Conservation (phyloP, 768 basidiomycete species). For the Clitopilus passeckerianus region DNA sequence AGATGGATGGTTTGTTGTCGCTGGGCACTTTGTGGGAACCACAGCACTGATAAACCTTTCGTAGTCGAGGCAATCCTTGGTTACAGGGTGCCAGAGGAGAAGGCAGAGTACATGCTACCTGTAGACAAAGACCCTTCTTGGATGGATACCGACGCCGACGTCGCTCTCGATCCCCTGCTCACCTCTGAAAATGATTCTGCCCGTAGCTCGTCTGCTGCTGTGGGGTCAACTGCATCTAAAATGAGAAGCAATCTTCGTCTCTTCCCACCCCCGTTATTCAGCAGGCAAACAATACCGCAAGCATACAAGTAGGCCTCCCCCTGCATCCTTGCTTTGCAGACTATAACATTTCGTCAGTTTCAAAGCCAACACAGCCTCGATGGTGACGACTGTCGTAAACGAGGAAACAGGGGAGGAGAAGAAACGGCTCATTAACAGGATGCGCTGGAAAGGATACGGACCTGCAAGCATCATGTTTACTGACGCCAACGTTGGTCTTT, state of each 20-base stretch:
- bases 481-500: slow-evolving; percentile 49
- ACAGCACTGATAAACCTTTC: slow-evolving; percentile 1
- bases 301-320: slow-evolving; percentile 62
- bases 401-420: slow-evolving; percentile 78
- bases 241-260: slow-evolving; percentile 61
- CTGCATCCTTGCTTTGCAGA: not conserved
- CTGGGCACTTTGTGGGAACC: not conserved
- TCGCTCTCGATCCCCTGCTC: slow-evolving; percentile 51
- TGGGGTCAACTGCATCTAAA: slow-evolving; percentile 9
- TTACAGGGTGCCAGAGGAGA: slow-evolving; percentile 67
- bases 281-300: slow-evolving; percentile 73
- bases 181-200: slow-evolving; percentile 13
- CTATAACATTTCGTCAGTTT: slow-evolving; percentile 40
- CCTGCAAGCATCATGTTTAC: slow-evolving; percentile 66
- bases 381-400: slow-evolving; percentile 59
- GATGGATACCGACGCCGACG: slow-evolving; percentile 17
- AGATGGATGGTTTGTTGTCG: slow-evolving; percentile 69
- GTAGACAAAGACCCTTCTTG: slow-evolving; percentile 13
- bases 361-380: slow-evolving; percentile 73
- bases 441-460: slow-evolving; percentile 83
- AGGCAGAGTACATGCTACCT: slow-evolving; percentile 52
- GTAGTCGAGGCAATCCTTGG: slow-evolving; percentile 69
- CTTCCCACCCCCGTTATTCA: slow-evolving; percentile 88
- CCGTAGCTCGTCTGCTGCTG: slow-evolving; percentile 1
- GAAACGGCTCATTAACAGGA: slow-evolving; percentile 78